These are phyloP conservation scores for Fusarium tanahbumbuense DNA, from an alignment of 2,329 filamentous ascomycete genomes.

Conservation along the genomic window DNA sequence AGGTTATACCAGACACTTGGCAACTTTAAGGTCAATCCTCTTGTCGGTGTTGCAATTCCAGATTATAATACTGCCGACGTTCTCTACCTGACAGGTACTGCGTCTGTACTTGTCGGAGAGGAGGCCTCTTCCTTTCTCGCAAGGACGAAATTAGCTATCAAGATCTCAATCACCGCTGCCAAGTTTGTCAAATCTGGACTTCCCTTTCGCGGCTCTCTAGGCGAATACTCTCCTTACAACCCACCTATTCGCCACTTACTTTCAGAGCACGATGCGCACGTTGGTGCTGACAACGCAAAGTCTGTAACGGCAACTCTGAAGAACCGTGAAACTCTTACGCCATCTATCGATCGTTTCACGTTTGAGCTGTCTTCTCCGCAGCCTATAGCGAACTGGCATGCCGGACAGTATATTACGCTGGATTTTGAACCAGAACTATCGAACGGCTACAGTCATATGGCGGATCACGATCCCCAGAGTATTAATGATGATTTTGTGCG, in stretches of 20 bases:
- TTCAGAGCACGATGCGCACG: conserved; percentile 60
- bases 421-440: conserved; percentile 77
- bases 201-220: conserved; percentile 71
- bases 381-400: conserved; percentile 60
- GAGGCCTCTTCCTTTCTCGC: conserved; percentile 73
- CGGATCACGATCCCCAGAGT: conserved; percentile 80
- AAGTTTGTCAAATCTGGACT: conserved; percentile 74
- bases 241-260: conserved; percentile 75
- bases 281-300: conserved; percentile 10
- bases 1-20: conserved; percentile 85
- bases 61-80: conserved; percentile 79
- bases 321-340: conserved; percentile 69
- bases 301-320: conserved; percentile 65
- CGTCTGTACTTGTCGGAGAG: conserved; percentile 73
- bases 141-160: conserved; percentile 78
- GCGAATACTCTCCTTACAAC: conserved; percentile 81
- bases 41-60: conserved; percentile 77
- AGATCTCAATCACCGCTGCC: conserved; percentile 70
- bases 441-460: conserved; percentile 84
- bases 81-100: conserved; percentile 77
- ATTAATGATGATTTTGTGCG: conserved; percentile 87
- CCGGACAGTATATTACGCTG: conserved; percentile 83
- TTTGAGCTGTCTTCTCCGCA: conserved; percentile 53
- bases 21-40: conserved; percentile 75
- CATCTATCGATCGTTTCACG: conserved; percentile 73